Conservation (phyloP, 2,329 filamentous ascomycete species). For the Pseudogymnoascus sp. region DNA sequence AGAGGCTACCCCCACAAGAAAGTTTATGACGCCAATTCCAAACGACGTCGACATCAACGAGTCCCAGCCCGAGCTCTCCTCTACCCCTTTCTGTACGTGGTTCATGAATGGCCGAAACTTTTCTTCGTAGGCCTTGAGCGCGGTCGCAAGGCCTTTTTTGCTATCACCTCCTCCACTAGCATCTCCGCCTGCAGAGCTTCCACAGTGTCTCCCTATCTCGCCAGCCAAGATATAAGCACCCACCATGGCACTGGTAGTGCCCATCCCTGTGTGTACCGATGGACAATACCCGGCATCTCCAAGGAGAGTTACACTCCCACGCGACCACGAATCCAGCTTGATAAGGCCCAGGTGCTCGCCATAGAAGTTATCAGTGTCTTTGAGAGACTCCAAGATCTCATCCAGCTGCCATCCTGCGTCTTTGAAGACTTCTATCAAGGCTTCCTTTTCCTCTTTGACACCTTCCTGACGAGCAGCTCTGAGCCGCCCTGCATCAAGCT, state of each 20-base stretch:
- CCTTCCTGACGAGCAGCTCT: slow-evolving; percentile 25
- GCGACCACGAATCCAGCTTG: slow-evolving; percentile 35
- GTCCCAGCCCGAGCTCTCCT: background rate
- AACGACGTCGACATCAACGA: slow-evolving; percentile 26
- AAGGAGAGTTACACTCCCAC: slow-evolving; percentile 41
- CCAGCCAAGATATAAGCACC: slow-evolving; percentile 52
- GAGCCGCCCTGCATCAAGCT: slow-evolving; percentile 21
- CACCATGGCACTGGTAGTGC: slow-evolving; percentile 41
- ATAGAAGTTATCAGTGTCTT: slow-evolving; percentile 38
- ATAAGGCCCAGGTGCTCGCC: slow-evolving; percentile 38
- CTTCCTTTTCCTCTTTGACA: slow-evolving; percentile 32
- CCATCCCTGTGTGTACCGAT: slow-evolving; percentile 42
- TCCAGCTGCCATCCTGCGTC: slow-evolving; percentile 40
- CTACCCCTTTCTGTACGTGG: slow-evolving; percentile 30
- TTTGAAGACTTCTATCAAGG: slow-evolving; percentile 32
- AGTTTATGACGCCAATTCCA: slow-evolving; percentile 29
- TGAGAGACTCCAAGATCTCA: slow-evolving; percentile 37
- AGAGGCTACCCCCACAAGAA: slow-evolving; percentile 25
- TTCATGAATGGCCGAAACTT: slow-evolving; percentile 38
- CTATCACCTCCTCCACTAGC: slow-evolving; percentile 28
- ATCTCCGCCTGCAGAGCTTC: background rate
- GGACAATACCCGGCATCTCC: slow-evolving; percentile 50
- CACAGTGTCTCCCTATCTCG: slow-evolving; percentile 32
- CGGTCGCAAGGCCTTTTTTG: slow-evolving; percentile 40
- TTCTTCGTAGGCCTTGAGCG: slow-evolving; percentile 38